These are phyloP conservation scores for Trichoderma guizhouense DNA, from an alignment of 2,329 filamentous ascomycete genomes.

Conservation along the genomic window DNA sequence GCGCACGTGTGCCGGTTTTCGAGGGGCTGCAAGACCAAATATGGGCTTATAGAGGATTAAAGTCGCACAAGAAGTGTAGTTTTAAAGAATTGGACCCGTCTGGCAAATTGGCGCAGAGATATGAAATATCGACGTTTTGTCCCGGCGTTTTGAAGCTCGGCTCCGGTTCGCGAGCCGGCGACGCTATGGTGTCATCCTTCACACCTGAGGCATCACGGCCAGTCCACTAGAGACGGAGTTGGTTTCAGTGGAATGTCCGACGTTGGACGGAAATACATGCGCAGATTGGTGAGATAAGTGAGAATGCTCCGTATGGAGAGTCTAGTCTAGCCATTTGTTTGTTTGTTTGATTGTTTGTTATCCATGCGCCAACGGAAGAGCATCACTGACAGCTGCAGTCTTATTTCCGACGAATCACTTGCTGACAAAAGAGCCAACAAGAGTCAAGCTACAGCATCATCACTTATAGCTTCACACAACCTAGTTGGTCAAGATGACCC, in stretches of 20 bases:
- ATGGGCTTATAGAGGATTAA: not conserved
- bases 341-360: not conserved
- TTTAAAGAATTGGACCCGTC: not conserved
- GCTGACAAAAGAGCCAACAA: not conserved
- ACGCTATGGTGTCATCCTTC: slow-evolving; percentile 19
- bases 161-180: slow-evolving; percentile 16
- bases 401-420: not conserved
- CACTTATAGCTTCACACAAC: not conserved
- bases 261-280: not conserved
- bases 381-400: not conserved
- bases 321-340: not conserved
- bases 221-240: not conserved
- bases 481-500: not conserved
- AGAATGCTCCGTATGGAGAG: not conserved
- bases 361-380: not conserved
- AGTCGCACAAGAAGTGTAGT: not conserved
- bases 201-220: slow-evolving; percentile 19
- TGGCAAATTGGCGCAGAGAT: slow-evolving; percentile 9
- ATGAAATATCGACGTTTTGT: not conserved
- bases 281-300: not conserved
- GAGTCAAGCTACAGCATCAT: not conserved
- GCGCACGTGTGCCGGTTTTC: slow-evolving; percentile 3
- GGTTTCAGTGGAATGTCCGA: not conserved
- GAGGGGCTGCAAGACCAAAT: not conserved
- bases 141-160: not conserved